Percentiles rank a stretch among this genome's conserved stretches.
Conservation (phyloP, 2,329 filamentous ascomycete species). For the Aspergillus novofumigatus region DNA sequence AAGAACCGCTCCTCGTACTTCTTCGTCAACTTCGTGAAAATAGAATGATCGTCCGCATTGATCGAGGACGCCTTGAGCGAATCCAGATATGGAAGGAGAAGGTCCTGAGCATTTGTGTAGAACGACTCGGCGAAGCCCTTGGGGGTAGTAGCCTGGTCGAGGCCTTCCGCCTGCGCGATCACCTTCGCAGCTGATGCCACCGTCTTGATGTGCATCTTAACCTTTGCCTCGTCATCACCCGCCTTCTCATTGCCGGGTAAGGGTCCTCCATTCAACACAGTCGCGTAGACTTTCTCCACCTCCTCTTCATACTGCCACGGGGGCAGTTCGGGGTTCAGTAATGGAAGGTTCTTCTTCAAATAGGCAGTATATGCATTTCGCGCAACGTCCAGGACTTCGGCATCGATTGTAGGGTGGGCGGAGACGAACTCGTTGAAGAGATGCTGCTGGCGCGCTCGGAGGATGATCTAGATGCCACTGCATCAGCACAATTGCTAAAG, state of each 20-base stretch:
- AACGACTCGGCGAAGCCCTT: constrained; percentile 43
- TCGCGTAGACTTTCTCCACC: constrained; percentile 49
- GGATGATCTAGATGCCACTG: constrained; percentile 50
- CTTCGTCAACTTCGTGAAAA: constrained; percentile 82
- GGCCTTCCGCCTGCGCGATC: constrained; percentile 35
- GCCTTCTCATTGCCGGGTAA: constrained; percentile 53
- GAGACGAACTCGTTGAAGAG: constrained; percentile 66
- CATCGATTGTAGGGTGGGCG: constrained; percentile 42
- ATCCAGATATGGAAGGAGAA: constrained; percentile 81
- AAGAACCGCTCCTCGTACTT: constrained; percentile 85
- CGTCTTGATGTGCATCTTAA: constrained; percentile 81
- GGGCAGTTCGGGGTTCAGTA: constrained; percentile 43
- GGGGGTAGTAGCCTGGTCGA: constrained; percentile 18
- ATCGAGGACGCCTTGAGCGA: constrained; percentile 53
- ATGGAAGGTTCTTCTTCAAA: constrained; percentile 63
- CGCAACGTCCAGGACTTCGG: constrained; percentile 47
- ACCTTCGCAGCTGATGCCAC: constrained; percentile 51
- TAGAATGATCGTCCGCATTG: constrained; percentile 60
- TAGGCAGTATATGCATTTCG: constrained; percentile 54
- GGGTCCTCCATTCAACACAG: constrained; percentile 52
- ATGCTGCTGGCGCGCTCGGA: constrained; percentile 69
- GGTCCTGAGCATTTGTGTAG: constrained; percentile 58
- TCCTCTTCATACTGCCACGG: constrained; percentile 47
- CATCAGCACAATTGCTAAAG: constrained; percentile 7
- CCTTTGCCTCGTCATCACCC: constrained; percentile 76